Conservation (phyloP, 2,329 filamentous ascomycete genomes). For the Pseudogymnoascus sp. region DNA sequence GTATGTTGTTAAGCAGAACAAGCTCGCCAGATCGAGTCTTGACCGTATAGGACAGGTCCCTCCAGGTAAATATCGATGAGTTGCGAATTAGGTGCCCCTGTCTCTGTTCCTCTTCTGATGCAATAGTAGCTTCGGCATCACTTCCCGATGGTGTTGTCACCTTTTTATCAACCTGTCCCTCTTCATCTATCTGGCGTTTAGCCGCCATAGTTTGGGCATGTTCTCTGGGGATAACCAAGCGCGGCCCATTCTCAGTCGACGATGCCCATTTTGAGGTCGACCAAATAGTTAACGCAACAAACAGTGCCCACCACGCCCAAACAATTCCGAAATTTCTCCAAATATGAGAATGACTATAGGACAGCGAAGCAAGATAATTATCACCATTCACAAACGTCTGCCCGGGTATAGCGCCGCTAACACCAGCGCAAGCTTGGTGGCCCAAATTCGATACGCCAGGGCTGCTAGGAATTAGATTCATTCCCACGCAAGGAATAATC, state of each 20-base stretch:
- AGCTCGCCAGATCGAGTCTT: slow-evolving; percentile 53
- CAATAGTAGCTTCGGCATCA: slow-evolving; percentile 13
- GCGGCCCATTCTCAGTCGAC: neutral
- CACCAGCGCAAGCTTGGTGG: slow-evolving; percentile 47
- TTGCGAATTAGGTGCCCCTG: slow-evolving; percentile 45
- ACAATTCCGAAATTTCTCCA: slow-evolving; percentile 56
- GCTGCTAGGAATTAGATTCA: slow-evolving; percentile 39
- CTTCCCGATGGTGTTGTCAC: slow-evolving; percentile 11
- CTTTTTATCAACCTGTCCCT: slow-evolving; percentile 17
- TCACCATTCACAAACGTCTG: slow-evolving; percentile 45
- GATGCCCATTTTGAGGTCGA: slow-evolving; percentile 47
- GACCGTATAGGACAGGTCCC: slow-evolving; percentile 60
- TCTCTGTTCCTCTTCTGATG: slow-evolving; percentile 23
- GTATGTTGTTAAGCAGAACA: slow-evolving; percentile 66
- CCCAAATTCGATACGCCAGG: slow-evolving; percentile 26
- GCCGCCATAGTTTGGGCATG: neutral
- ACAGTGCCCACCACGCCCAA: slow-evolving; percentile 55
- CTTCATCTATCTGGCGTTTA: neutral
- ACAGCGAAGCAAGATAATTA: slow-evolving; percentile 46
- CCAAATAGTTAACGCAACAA: slow-evolving; percentile 48
- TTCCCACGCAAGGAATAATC: slow-evolving; percentile 40
- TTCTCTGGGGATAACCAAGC: neutral
- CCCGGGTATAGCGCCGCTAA: slow-evolving; percentile 44
- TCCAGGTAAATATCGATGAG: slow-evolving; percentile 66
- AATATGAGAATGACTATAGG: slow-evolving; percentile 42